Percentiles rank a stretch among this genome's conserved stretches.
Conservation (phyloP, 257 asterid species). For the Buddleja alternifolia region DNA sequence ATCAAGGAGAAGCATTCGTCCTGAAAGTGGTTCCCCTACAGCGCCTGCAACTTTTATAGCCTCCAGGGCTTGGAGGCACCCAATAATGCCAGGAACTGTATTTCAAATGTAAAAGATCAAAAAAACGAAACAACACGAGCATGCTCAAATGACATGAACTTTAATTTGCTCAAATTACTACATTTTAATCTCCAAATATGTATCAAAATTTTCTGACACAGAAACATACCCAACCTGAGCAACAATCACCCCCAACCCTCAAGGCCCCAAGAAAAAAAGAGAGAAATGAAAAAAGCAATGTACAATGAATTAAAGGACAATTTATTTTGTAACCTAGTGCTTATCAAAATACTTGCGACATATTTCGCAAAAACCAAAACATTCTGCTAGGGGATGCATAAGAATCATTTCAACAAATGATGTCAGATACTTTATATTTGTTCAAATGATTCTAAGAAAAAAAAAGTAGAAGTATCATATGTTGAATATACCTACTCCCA, state of each 20-base stretch:
- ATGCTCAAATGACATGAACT: no score
- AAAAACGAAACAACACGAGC: neutral
- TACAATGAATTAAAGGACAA: neutral
- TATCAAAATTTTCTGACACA: neutral
- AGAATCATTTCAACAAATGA: neutral
- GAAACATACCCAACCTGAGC: neutral
- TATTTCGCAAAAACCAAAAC: neutral
- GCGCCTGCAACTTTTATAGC: constrained; percentile 83
- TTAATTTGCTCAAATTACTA: constrained; percentile 1
- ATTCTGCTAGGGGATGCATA: neutral
- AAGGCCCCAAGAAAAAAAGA: neutral
- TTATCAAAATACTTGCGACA: neutral
- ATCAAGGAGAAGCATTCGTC: constrained; percentile 85
- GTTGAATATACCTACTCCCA: constrained; percentile 81
- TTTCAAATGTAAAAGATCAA: constrained; percentile 12
- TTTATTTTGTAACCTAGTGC: neutral
- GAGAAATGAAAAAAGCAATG: neutral
- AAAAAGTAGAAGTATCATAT: neutral
- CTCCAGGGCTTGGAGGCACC: constrained; percentile 95
- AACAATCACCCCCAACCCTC: no score
- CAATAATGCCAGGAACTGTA: constrained; percentile 93
- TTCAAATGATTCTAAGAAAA: neutral
- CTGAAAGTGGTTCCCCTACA: constrained; percentile 92
- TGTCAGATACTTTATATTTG: neutral
- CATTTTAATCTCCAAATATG: constrained; percentile 14